Conservation (phyloP, 2,329 filamentous ascomycete species). For the Berkeleyomyces rouxiae region DNA sequence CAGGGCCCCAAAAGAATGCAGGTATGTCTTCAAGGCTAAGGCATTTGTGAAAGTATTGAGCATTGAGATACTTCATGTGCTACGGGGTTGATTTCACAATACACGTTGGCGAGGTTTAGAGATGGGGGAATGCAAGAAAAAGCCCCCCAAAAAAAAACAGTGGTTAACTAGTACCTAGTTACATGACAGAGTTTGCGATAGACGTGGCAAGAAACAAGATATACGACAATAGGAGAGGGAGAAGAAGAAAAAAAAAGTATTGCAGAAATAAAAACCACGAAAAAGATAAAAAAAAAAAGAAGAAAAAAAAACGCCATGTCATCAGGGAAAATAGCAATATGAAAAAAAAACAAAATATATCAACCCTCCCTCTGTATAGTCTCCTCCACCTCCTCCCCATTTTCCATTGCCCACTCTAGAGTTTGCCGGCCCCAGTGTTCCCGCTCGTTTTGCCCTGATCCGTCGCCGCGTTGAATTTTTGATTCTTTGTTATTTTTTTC, state of each 20-base stretch:
- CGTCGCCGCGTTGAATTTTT: background rate
- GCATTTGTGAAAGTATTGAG: too few relatives aligned
- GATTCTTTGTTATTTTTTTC: too few relatives aligned
- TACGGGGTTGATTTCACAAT: too few relatives aligned
- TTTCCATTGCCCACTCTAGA: background rate
- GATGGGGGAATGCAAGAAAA: background rate
- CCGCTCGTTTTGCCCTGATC: background rate
- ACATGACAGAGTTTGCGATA: background rate
- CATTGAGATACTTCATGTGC: too few relatives aligned
- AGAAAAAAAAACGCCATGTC: background rate
- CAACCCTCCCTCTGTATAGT: background rate
- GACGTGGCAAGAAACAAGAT: background rate
- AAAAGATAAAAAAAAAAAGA: background rate
- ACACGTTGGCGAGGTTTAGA: too few relatives aligned
- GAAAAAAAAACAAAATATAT: background rate
- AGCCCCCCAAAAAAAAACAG: background rate
- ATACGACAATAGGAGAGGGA: constrained; percentile 5
- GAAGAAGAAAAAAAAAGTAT: background rate
- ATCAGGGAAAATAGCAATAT: constrained; percentile 2
- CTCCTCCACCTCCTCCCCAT: background rate
- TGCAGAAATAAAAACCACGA: background rate
- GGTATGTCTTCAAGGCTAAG: too few relatives aligned
- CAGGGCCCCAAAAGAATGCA: too few relatives aligned
- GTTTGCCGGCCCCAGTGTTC: background rate
- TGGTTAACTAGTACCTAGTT: background rate